Evolutionary conservation across 2,329 filamentous ascomycete species (phyloP), one percentile per base, ranked within the genome.

Genomic region (Parastagonospora nodorum): DNA sequence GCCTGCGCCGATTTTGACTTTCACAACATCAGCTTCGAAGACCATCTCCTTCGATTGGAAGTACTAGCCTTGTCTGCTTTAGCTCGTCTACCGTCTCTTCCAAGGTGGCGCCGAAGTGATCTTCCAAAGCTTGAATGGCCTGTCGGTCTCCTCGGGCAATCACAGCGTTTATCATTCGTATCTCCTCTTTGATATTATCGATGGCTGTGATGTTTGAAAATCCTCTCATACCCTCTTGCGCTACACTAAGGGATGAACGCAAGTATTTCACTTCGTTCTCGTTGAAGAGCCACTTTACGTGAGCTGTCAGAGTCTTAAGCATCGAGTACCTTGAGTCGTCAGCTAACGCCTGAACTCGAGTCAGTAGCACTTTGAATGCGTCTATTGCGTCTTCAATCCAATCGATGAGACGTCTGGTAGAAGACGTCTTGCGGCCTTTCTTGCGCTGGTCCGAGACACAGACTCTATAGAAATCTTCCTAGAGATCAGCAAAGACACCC

Each of bases 241-340:
- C 51, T 12, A 55, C 48, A 11, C 9, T 38, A 11, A 55, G 38
- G 5, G 45, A 55, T 8, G 45, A 45, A 15, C 48, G 44, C 9
- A 55, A 42, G 29, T 37, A 33, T 19, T 39, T 41, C 2, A 55
- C 37, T 8, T 35, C 15, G n/a, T 12, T 33, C 16, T 39, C 39
- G 37, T 45, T 55, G 27, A 51, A 48, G 32, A 19, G 43, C 52
- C 52, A 51, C 30, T 31, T 45, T 15, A 42, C 14, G 37, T 48
- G 48, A 11, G 52, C 52, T 4, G 27, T 11, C 14, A 40, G 3
- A 1, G 27, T 46, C 10, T 55, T 37, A 6, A 45, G 19, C 6
- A 38, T n/a, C 1, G 45, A 46, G 27, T 45, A 19, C 2, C 15
- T 16, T 2, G 28, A 35, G 24, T 37, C 14, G 3, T 16, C 14